Base-by-base conservation (phyloP, 2,329 filamentous ascomycete species). In the Aaosphaeria arxii region DNA sequence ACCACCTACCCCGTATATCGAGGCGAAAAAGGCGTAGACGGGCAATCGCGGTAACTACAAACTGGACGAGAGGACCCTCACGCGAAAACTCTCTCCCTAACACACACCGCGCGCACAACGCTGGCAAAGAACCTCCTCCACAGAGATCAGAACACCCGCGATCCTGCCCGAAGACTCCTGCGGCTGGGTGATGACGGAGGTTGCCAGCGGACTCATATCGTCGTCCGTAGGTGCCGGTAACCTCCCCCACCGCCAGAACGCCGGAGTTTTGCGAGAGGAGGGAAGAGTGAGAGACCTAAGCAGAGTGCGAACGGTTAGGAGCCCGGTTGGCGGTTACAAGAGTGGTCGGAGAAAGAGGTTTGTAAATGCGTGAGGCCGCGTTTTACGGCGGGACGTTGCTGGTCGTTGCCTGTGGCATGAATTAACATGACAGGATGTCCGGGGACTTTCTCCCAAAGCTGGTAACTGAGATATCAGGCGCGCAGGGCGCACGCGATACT, bases 381-480 rank as follows among this genome's bases (percentile, higher is more conserved):
- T 95, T 95, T 86, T 96, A 91, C 95, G 92, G 91, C 91, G 91
- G 90, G 89, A 91, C 90, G 89, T 96, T 95, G 95, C 90, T 89
- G 90, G 91, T 67, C 58, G 82, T 73, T 75, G 71, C 76, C 53
- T 78, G 56, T 54, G 45, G 11, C 35, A 77, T 71, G 75, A 24
- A 24, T 24, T 2, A 24, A 24, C 17, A 24, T 24, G 69, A 67
- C 61, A 80, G 81, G 76, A 55, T 86, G 91, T 96, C 92, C 92
- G 92, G 92, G 92, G 92, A 97, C 92, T 97, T 97, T 97, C 92
- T 96, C 92, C 92, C 91, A 94, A 96, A 96, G 91, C 91, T 56
- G 74, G 62, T 28, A 30, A 55, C 63, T 62, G 63, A 67, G 64
- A 63, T 63, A 47, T 53, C 45, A 42, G 32, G 43, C 31, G n/a